These are phyloP conservation scores for Tricholoma flavovirens DNA, from an alignment of 768 basidiomycete genomes.

Conservation along the genomic window DNA sequence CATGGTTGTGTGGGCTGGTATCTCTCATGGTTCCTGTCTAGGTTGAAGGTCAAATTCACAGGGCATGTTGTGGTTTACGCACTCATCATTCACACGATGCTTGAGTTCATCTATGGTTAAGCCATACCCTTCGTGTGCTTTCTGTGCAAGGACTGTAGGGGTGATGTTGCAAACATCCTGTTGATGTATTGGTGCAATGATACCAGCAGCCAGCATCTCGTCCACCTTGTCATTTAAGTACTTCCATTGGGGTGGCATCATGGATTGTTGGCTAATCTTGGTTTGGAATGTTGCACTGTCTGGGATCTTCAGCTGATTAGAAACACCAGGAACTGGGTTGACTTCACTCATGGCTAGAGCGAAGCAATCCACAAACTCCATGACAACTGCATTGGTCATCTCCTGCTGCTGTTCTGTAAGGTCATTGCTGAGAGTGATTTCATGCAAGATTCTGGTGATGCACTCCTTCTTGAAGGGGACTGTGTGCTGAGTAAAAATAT, in stretches of 20 bases:
- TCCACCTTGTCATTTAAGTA: too few relatives aligned
- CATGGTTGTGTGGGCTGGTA: not conserved
- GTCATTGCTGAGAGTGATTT: not conserved
- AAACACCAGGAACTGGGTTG: not conserved
- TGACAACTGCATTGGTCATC: not conserved
- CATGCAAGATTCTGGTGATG: not conserved
- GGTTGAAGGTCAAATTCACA: constrained; percentile 16
- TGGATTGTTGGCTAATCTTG: constrained; percentile 24
- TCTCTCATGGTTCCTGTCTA: constrained; percentile 1
- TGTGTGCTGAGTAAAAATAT: too few relatives aligned
- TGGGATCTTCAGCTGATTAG: constrained; percentile 30
- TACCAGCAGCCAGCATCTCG: too few relatives aligned
- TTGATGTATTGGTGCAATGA: constrained; percentile 24
- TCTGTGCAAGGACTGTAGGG: too few relatives aligned
- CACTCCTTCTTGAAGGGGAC: too few relatives aligned
- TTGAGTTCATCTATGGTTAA: too few relatives aligned
- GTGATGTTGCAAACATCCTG: constrained; percentile 11
- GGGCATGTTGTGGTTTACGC: constrained; percentile 16
- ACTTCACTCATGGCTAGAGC: not conserved
- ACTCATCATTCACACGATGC: too few relatives aligned
- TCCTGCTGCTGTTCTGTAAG: not conserved
- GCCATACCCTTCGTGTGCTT: too few relatives aligned
- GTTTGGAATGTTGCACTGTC: constrained; percentile 20
- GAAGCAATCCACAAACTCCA: not conserved
- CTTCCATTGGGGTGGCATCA: constrained; percentile 24